Percentiles rank a stretch among this genome's conserved stretches.
Evolutionary conservation across 2,329 filamentous ascomycete species (phyloP).

Genomic region (Colletotrichum chlorophyti): DNA sequence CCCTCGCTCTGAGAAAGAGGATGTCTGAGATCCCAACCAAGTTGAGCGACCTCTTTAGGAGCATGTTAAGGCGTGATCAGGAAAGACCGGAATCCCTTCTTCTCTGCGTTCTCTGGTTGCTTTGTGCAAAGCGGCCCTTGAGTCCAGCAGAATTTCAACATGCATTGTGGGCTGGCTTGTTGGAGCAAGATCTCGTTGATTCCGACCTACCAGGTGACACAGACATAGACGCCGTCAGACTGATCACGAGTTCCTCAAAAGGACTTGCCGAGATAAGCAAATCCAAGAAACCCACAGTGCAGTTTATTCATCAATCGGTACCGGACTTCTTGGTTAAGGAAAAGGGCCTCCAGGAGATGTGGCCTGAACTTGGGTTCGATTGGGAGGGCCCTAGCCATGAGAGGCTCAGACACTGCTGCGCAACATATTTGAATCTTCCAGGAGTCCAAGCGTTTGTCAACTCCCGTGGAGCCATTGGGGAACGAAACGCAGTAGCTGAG

Average conservation of each 20-base stretch:
- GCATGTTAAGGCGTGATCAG: slow-evolving; percentile 56
- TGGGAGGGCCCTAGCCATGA: slow-evolving; percentile 47
- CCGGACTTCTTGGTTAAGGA: slow-evolving; percentile 52
- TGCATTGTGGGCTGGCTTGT: slow-evolving; percentile 41
- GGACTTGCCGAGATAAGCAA: slow-evolving; percentile 53
- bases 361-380: slow-evolving; percentile 40
- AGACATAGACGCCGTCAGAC: slow-evolving; percentile 35
- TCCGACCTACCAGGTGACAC: slow-evolving; percentile 33
- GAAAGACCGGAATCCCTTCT: slow-evolving; percentile 47
- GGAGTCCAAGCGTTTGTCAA: no score
- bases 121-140: slow-evolving; percentile 54
- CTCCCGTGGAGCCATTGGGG: slow-evolving; percentile 1
- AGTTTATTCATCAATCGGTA: slow-evolving; percentile 62
- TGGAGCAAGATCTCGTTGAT: background rate
- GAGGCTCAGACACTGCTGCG: slow-evolving; percentile 50
- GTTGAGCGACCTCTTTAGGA: slow-evolving; percentile 55
- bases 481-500: background rate
- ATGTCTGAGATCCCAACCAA: slow-evolving; percentile 44
- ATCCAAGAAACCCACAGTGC: slow-evolving; percentile 41
- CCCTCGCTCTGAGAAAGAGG: slow-evolving; percentile 33
- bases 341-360: slow-evolving; percentile 36
- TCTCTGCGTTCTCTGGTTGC: slow-evolving; percentile 59
- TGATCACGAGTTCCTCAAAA: slow-evolving; percentile 53
- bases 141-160: slow-evolving; percentile 51
- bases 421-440: slow-evolving; percentile 44